Base-by-base conservation (phyloP, 306 rosid genomes). In the Rubus idaeus region DNA sequence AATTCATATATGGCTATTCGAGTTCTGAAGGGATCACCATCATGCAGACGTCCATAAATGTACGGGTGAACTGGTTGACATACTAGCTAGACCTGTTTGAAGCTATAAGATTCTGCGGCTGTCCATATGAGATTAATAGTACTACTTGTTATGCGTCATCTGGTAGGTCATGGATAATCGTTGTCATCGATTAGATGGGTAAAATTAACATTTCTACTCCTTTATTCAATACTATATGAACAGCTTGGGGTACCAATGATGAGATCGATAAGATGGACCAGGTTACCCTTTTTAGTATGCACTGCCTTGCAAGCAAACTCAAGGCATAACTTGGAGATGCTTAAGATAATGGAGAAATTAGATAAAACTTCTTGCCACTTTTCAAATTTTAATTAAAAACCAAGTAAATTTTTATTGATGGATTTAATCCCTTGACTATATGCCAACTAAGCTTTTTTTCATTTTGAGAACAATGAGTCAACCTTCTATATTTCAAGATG, bases 271-370 rank as follows among this genome's bases (percentile, higher is more conserved):
- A 18, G 23, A 53, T 57, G 2, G 12, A 21, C 6, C 21, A 2
- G 11, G 1, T 1, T 26, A 12, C 66, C 46, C 5, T 5, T 42
- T 42, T 4, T 8, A 42, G 8, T 12, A 1, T 26, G 10, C 18
- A 61, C 41, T 63, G 17, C 11, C 68, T 64, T 64, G 69, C 69
- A 16, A 16, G 68, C 68, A 37, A 63, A 37, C 68, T 63, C 21
- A 37, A 63, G 68, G 12, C 46, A 63, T 63, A 37, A 16, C 21
- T 35, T 39, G 20, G 13, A 64, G 69, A 63, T 63, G 46, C 68
- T 37, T 18, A 14, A 0, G 12, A 37, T 64, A 2, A 16, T 64
- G n/a, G n/a, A n/a, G n/a, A n/a, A n/a, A n/a, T n/a, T n/a, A n/a
- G n/a, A n/a, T n/a, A n/a, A n/a, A n/a, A n/a, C n/a, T n/a, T n/a